phyloP scores from a whole-genome alignment of 2,329 filamentous ascomycete species.

The Hymenoscyphus fraxineus region DNA sequence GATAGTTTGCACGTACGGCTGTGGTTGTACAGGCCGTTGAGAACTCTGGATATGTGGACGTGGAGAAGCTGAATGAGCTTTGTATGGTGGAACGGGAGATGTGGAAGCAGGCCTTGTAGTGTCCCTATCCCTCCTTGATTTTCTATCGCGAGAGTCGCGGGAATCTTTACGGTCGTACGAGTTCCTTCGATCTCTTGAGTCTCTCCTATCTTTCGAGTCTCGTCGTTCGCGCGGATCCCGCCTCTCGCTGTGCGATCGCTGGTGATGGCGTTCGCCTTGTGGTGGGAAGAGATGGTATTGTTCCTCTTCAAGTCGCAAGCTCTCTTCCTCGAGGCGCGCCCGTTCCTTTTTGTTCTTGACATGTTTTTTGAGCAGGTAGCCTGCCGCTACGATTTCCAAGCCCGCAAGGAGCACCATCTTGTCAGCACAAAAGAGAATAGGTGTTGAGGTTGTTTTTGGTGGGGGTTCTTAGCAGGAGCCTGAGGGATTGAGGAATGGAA shows the following conservation, averaged over 20 bases:
- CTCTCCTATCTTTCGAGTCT: constrained; percentile 3
- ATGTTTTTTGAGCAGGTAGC: constrained; percentile 32
- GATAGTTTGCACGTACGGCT: constrained; percentile 4
- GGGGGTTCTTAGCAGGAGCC: background rate
- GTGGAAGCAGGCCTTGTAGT: constrained; percentile 4
- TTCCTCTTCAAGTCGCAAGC: constrained; percentile 24
- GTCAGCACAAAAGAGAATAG: background rate
- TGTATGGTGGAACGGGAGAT: constrained; percentile 6
- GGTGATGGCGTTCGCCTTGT: constrained; percentile 15
- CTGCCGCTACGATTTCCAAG: constrained; percentile 32
- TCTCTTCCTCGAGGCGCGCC: constrained; percentile 28
- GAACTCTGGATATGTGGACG: constrained; percentile 2
- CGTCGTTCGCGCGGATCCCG: constrained; percentile 15
- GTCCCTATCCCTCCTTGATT: constrained; percentile 3
- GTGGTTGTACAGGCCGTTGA: constrained; percentile 6
- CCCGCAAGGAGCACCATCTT: constrained; percentile 51
- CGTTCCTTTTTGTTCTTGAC: constrained; percentile 31
- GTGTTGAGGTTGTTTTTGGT: background rate
- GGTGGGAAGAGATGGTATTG: constrained; percentile 25
- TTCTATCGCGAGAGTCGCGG: constrained; percentile 2
- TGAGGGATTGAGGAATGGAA: background rate
- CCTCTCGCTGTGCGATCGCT: constrained; percentile 20
- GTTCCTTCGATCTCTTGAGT: constrained; percentile 14
- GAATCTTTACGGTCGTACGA: constrained; percentile 6
- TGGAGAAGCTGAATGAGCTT: constrained; percentile 6